Evolutionary conservation across 371 early-diverging fungal genomes (phyloP).

Genomic region (Mucor irregularis): DNA sequence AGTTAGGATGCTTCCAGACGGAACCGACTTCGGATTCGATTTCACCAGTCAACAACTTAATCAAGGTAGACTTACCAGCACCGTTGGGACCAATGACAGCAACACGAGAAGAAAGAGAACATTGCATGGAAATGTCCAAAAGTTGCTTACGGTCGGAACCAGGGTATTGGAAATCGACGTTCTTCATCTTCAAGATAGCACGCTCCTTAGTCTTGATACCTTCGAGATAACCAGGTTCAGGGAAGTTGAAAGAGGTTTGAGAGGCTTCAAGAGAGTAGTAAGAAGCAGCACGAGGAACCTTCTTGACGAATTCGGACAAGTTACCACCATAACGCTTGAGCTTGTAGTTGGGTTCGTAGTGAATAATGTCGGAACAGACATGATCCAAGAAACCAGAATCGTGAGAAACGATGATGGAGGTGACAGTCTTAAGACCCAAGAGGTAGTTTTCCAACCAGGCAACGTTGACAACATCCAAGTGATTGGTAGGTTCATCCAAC

Average conservation of each 20-base stretch:
- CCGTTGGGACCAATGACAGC: slow-evolving; percentile 79
- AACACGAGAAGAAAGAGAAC: slow-evolving; percentile 69
- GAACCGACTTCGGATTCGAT: slow-evolving; percentile 64
- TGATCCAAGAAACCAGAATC: slow-evolving; percentile 88
- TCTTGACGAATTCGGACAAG: slow-evolving; percentile 81
- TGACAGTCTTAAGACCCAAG: slow-evolving; percentile 66
- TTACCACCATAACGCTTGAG: slow-evolving; percentile 83
- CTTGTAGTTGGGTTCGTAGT: slow-evolving; percentile 73
- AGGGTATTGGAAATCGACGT: slow-evolving; percentile 70
- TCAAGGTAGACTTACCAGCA: slow-evolving; percentile 78
- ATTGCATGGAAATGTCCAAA: slow-evolving; percentile 60
- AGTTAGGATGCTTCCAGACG: slow-evolving; percentile 78
- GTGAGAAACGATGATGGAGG: slow-evolving; percentile 88
- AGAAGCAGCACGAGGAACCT: slow-evolving; percentile 74
- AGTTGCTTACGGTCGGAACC: slow-evolving; percentile 56
- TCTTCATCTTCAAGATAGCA: slow-evolving; percentile 67
- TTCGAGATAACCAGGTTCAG: slow-evolving; percentile 72
- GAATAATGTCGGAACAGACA: slow-evolving; percentile 82
- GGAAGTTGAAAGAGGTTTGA: slow-evolving; percentile 61
- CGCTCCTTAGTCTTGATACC: slow-evolving; percentile 77
- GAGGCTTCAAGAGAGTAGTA: slow-evolving; percentile 70
- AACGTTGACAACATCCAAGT: slow-evolving; percentile 82
- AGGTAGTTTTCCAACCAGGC: slow-evolving; percentile 85
- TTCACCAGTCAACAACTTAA: slow-evolving; percentile 86
- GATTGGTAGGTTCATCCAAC: slow-evolving; percentile 93